Conservation (phyloP, 805 yeast species). For the Torulaspora franciscae region DNA sequence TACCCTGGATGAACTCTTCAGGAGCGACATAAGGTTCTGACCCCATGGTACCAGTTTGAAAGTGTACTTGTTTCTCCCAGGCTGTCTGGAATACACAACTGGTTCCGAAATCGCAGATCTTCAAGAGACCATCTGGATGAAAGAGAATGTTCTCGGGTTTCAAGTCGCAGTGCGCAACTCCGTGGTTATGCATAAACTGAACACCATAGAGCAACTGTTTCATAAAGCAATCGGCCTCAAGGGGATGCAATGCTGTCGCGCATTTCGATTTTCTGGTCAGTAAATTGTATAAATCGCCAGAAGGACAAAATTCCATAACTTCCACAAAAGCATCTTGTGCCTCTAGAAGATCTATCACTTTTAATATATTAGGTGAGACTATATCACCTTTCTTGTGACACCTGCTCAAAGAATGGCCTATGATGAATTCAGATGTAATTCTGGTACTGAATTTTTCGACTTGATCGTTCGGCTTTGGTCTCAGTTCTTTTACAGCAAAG, state of each 20-base stretch:
- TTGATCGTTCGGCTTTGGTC: slow-evolving; percentile 73
- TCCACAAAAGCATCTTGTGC: slow-evolving; percentile 70
- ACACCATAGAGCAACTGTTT: slow-evolving; percentile 82
- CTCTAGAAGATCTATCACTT: slow-evolving; percentile 75
- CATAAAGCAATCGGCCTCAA: slow-evolving; percentile 84
- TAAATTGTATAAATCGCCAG: slow-evolving; percentile 64
- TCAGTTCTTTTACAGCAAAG: slow-evolving; percentile 88
- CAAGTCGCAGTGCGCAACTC: slow-evolving; percentile 90
- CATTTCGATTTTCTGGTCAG: slow-evolving; percentile 49
- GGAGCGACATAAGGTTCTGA: slow-evolving; percentile 92
- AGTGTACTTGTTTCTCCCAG: slow-evolving; percentile 74
- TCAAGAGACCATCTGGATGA: slow-evolving; percentile 59
- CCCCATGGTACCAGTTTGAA: slow-evolving; percentile 73
- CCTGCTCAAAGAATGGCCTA: slow-evolving; percentile 66
- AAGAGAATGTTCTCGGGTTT: slow-evolving; percentile 83
- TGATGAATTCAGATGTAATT: slow-evolving; percentile 80
- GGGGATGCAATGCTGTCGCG: slow-evolving; percentile 45
- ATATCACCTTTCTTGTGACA: slow-evolving; percentile 37
- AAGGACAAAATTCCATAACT: slow-evolving; percentile 91
- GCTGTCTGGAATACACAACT: slow-evolving; percentile 86
- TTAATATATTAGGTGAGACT: slow-evolving; percentile 56
- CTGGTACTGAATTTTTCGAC: slow-evolving; percentile 88
- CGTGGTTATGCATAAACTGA: slow-evolving; percentile 80
- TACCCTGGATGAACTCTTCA: slow-evolving; percentile 60
- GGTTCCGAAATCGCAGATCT: slow-evolving; percentile 84